Evolutionary conservation across 2,329 filamentous ascomycete species (phyloP).

Genomic region (Pseudocercospora fuligena): DNA sequence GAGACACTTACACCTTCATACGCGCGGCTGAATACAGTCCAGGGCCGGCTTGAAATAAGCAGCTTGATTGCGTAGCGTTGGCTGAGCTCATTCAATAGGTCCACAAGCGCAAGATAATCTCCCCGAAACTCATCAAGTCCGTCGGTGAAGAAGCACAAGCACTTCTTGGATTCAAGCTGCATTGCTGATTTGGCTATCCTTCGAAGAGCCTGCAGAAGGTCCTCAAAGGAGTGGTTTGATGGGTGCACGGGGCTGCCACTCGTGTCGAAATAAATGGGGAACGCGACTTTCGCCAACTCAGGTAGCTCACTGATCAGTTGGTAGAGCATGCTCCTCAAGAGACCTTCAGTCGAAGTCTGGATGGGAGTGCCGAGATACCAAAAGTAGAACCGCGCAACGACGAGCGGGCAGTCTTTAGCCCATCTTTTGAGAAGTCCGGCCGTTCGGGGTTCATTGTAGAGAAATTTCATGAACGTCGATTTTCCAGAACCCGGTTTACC

Average conservation of each 20-base stretch:
- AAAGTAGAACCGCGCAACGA: slow-evolving; percentile 17
- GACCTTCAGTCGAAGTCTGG: slow-evolving; percentile 19
- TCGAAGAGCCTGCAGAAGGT: not conserved
- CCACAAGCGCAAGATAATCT: not conserved
- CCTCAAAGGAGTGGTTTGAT: not conserved
- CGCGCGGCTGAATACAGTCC: slow-evolving; percentile 26
- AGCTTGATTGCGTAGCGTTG: slow-evolving; percentile 21
- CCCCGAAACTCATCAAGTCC: not conserved
- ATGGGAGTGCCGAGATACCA: slow-evolving; percentile 18
- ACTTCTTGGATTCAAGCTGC: not conserved
- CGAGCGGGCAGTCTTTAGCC: not conserved
- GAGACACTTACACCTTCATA: slow-evolving; percentile 1
- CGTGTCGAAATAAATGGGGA: not conserved
- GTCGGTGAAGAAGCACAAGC: not conserved
- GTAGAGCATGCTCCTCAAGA: slow-evolving; percentile 19
- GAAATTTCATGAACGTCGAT: slow-evolving; percentile 25
- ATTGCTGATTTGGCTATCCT: not conserved
- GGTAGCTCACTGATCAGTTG: slow-evolving; percentile 14
- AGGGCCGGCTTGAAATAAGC: slow-evolving; percentile 29
- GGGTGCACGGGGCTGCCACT: not conserved
- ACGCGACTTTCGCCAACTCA: not conserved
- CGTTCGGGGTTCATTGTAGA: not conserved
- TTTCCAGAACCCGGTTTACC: slow-evolving; percentile 31
- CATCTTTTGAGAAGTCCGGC: not conserved
- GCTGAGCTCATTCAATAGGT: not conserved